Evolutionary conservation across 2,329 filamentous ascomycete genomes (phyloP).

Genomic region (Elsinoe arachidis): DNA sequence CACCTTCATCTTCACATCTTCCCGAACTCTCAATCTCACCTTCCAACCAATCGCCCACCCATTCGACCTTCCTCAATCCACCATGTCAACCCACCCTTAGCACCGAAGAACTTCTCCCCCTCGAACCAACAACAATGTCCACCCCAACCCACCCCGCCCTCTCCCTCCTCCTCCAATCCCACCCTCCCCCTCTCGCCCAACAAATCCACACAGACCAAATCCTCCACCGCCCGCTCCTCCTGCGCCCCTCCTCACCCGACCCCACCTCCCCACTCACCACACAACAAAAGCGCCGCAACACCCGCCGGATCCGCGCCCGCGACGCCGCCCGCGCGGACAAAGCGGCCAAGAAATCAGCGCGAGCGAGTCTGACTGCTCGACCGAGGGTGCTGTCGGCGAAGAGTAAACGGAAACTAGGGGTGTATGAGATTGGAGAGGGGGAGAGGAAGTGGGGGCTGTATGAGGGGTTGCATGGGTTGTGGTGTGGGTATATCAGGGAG

Average conservation of each 20-base stretch:
- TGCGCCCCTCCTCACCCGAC: conserved; percentile 66
- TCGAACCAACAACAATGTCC: not conserved
- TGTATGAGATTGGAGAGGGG: conserved; percentile 65
- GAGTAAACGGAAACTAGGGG: conserved; percentile 61
- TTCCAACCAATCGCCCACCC: not conserved
- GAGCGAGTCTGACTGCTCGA: conserved; percentile 36
- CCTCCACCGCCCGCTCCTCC: conserved; percentile 68
- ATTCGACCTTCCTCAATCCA: not conserved
- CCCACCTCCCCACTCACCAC: conserved; percentile 40
- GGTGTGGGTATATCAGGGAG: conserved; percentile 78
- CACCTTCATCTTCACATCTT: not conserved
- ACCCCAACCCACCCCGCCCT: conserved; percentile 30
- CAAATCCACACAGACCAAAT: conserved; percentile 76
- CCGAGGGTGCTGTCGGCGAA: conserved; percentile 67
- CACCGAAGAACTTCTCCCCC: not conserved
- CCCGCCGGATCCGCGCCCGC: conserved; percentile 18
- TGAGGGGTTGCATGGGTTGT: conserved; percentile 66
- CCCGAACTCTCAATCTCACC: not conserved
- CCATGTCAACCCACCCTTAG: not conserved
- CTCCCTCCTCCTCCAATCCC: conserved; percentile 65
- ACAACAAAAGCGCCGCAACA: conserved; percentile 38
- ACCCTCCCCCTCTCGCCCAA: conserved; percentile 61
- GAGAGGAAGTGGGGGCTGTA: conserved; percentile 68
- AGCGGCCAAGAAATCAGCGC: conserved; percentile 23
- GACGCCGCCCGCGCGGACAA: not conserved